Percentiles rank a stretch among this genome's conserved stretches.
Conservation (phyloP, 2,329 filamentous ascomycete genomes). For the Aspergillus spinulosporus region DNA sequence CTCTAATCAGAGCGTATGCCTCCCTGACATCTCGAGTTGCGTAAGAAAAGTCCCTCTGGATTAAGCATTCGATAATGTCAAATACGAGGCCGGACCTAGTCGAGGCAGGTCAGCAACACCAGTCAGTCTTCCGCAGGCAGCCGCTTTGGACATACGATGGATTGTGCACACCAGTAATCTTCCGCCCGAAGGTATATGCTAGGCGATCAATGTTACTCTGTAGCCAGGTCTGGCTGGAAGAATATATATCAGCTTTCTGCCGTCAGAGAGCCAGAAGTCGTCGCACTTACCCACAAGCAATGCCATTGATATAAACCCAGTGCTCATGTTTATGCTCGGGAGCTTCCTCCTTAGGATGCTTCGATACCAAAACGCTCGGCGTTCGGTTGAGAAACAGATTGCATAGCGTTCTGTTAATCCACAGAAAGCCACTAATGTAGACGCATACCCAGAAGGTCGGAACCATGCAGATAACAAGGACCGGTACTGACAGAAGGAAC, state of each 20-base stretch:
- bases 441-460: constrained; percentile 27
- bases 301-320: constrained; percentile 80
- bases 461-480: constrained; percentile 49
- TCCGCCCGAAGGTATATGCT: constrained; percentile 69
- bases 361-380: constrained; percentile 9
- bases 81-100: constrained; percentile 64
- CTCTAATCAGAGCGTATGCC: constrained; percentile 63
- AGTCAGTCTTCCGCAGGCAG: not conserved
- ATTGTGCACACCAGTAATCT: constrained; percentile 73
- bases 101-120: not conserved
- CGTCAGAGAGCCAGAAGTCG: constrained; percentile 37
- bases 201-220: constrained; percentile 70
- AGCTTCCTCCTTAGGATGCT: not conserved
- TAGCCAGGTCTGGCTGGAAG: constrained; percentile 59
- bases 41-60: constrained; percentile 74
- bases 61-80: constrained; percentile 73
- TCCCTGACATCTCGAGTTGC: constrained; percentile 65
- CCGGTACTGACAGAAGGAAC: constrained; percentile 62
- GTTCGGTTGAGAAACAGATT: constrained; percentile 38
- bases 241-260: constrained; percentile 8
- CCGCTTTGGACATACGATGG: constrained; percentile 53
- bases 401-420: constrained; percentile 33
- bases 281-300: constrained; percentile 45
- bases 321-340: constrained; percentile 57
- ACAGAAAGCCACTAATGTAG: constrained; percentile 36